Conservation (phyloP, 306 rosid species). For the Pterocarpus macrocarpus region DNA sequence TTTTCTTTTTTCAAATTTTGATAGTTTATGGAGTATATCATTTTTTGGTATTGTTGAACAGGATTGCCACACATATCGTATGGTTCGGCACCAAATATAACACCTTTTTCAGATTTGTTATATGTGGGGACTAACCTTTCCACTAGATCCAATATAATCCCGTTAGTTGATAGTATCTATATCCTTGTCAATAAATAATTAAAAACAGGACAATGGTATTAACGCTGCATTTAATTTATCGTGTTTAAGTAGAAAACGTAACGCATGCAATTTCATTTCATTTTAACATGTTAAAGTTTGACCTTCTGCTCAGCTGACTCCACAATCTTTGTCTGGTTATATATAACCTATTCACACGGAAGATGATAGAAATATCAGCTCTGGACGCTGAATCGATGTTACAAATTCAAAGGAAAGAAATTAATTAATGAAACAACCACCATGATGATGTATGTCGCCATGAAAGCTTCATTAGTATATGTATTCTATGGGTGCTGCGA, state of each 20-base stretch:
- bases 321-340: slow-evolving; percentile 27
- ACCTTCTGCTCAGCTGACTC: slow-evolving; percentile 24
- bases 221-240: neutral
- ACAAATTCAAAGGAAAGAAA: slow-evolving; percentile 1
- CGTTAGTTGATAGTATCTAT: neutral
- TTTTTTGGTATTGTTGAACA: too few species aligned
- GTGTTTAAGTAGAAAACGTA: slow-evolving; percentile 26
- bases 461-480: neutral
- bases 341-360: neutral
- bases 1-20: neutral
- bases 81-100: too few species aligned
- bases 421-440: slow-evolving; percentile 17
- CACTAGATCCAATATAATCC: neutral
- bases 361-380: slow-evolving; percentile 6
- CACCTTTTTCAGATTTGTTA: too few species aligned
- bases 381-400: neutral
- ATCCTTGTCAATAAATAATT: neutral
- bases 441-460: neutral
- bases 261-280: slow-evolving; percentile 13
- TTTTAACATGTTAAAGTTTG: slow-evolving; percentile 25
- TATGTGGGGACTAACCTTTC: too few species aligned
- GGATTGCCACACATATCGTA: too few species aligned
- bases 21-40: neutral
- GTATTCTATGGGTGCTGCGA: neutral
- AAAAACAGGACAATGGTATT: neutral